phyloP scores from a whole-genome alignment of 202 grass and related monocot genomes.

The Bolboschoenoplectus hybrid region DNA sequence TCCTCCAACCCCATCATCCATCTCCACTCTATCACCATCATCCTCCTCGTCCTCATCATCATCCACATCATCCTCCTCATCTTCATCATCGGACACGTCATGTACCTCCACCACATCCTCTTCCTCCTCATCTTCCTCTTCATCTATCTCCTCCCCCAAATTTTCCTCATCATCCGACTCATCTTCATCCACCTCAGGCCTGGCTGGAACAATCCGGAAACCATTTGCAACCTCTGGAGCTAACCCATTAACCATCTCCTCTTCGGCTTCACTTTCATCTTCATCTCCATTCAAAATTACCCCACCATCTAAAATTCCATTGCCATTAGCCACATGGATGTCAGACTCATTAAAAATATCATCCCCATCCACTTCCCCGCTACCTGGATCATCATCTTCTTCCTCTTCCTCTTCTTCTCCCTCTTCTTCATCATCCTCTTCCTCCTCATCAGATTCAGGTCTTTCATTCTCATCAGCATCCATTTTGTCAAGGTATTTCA shows the following conservation, averaged over 20 bases:
- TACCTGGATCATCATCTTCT: constrained; percentile 78
- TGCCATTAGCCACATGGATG: constrained; percentile 20
- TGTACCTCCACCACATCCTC: constrained; percentile 80
- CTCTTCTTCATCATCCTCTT: constrained; percentile 59
- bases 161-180: constrained; percentile 58
- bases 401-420: constrained; percentile 71
- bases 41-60: constrained; percentile 58
- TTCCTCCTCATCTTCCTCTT: constrained; percentile 61
- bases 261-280: constrained; percentile 92
- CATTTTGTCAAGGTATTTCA: constrained; percentile 94
- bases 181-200: constrained; percentile 50
- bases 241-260: constrained; percentile 55
- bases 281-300: constrained; percentile 78
- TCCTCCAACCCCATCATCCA: constrained; percentile 60
- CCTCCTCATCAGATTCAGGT: constrained; percentile 89
- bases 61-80: constrained; percentile 73
- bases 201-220: constrained; percentile 57
- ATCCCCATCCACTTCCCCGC: constrained; percentile 72
- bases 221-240: constrained; percentile 59
- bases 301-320: constrained; percentile 49
- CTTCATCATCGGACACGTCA: constrained; percentile 67
- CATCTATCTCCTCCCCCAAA: constrained; percentile 53
- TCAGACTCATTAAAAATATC: constrained; percentile 51
- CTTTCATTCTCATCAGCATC: constrained; percentile 97
- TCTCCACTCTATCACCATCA: constrained; percentile 59